Conservation (phyloP, 2,329 filamentous ascomycete species). For the Fusarium brevicatenulatum region DNA sequence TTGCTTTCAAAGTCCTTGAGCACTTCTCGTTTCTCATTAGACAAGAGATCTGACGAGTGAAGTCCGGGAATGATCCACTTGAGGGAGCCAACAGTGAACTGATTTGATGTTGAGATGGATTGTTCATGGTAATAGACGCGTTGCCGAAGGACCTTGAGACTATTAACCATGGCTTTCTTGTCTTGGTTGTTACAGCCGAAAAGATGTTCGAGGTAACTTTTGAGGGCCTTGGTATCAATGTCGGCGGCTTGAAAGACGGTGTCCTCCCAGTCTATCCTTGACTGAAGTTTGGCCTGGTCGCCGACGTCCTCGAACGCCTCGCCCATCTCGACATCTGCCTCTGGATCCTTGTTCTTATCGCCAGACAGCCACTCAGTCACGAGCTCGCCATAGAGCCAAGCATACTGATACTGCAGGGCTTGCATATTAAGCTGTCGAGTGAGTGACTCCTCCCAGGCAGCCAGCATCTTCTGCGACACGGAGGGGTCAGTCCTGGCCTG, state of each 20-base stretch:
- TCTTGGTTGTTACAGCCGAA: constrained; percentile 48
- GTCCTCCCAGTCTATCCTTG: constrained; percentile 54
- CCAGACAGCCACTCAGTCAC: constrained; percentile 59
- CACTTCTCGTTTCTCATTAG: constrained; percentile 53
- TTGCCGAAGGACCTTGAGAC: constrained; percentile 42
- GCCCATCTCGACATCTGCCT: constrained; percentile 43
- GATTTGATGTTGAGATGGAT: constrained; percentile 43
- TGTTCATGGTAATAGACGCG: constrained; percentile 48
- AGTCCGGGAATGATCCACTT: constrained; percentile 56
- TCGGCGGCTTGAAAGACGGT: constrained; percentile 54
- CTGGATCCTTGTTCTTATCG: constrained; percentile 29
- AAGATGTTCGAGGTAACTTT: constrained; percentile 53
- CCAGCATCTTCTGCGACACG: constrained; percentile 49
- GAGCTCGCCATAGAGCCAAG: constrained; percentile 57
- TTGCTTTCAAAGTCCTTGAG: constrained; percentile 57
- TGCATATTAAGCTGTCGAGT: constrained; percentile 53
- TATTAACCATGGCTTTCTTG: constrained; percentile 39
- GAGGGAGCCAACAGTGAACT: constrained; percentile 51
- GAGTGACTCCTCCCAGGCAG: constrained; percentile 50
- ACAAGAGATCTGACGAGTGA: constrained; percentile 56
- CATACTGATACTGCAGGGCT: constrained; percentile 56
- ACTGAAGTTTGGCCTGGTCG: constrained; percentile 53
- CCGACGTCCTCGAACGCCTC: constrained; percentile 55
- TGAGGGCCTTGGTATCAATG: constrained; percentile 52
- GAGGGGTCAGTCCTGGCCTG: constrained; percentile 56